Conservation (phyloP, 257 asterid species). For the Solanum tarijense region DNA sequence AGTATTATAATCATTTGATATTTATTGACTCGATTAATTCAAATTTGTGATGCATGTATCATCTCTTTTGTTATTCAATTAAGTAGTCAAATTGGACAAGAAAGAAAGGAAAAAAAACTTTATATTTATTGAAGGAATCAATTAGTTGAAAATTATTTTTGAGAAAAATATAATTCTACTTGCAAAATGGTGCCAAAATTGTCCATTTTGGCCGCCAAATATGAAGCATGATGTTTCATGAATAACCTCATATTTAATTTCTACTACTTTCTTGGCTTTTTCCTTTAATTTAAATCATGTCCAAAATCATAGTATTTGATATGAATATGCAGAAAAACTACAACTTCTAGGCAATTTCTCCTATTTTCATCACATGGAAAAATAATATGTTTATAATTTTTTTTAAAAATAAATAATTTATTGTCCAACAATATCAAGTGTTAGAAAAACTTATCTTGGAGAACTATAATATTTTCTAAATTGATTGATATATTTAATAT, state of each 20-base stretch:
- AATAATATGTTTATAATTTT: background rate
- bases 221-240: background rate
- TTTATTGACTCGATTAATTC: background rate
- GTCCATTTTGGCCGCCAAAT: background rate
- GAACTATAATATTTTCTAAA: background rate
- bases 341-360: background rate
- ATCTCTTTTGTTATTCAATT: background rate
- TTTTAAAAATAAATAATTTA: background rate
- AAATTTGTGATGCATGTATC: background rate
- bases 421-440: background rate
- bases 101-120: background rate
- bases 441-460: background rate
- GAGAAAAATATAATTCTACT: background rate
- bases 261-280: background rate
- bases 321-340: background rate
- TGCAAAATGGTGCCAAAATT: background rate
- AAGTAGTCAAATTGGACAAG: background rate
- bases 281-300: background rate
- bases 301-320: background rate
- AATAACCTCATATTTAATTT: background rate
- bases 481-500: background rate
- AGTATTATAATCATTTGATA: background rate
- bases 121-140: background rate
- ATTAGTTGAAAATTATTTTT: background rate
- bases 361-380: background rate